Evolutionary conservation across 192 early-diverging fungal species (phyloP), one percentile per base, ranked within the genome.

Genomic region (Umbelopsis isabellina): DNA sequence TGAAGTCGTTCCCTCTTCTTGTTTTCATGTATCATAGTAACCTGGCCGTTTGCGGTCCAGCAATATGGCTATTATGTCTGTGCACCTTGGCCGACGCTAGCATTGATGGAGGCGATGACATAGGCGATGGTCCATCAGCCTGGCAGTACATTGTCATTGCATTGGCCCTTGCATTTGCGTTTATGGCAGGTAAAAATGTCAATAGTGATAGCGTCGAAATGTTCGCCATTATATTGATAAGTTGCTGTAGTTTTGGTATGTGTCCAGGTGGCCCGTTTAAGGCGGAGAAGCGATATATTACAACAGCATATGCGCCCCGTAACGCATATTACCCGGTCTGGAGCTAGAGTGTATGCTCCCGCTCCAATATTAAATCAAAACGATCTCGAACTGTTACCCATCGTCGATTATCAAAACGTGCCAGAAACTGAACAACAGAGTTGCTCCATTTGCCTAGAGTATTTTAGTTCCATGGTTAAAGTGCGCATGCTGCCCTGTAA

Each of bases 141-240:
- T 61, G 55, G 55, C 55, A 61, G 27, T 61, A 61, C 27, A 35
- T 61, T 61, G 55, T 61, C 3, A 61, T 61, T 61, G 55, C 55
- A 0, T 30, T 61, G 2, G 8, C 55, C 13, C 25, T 61, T 30
- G 55, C 55, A 61, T 61, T 61, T 35, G 25, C 13, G 7, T 61
- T 61, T 30, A 61, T 61, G 55, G 13, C 55, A 61, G 16, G 55
- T 61, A 35, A 35, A 35, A 52, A 23, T 52, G 51, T 49, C 48
- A 1, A 49, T 6, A 1, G 2, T 30, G 2, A 5, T 3, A 3
- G 20, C 12, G 0, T 10, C 18, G 48, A 16, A 48, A 49, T 20
- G 16, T 13, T 49, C 18, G 16, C 18, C 48, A 49, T 1, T 49
- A 1, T 41, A 41, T 41, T 41, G 37, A 41, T 5, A 4, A 41